A percentile compares a stretch with the other conserved stretches of the same genome.
Conservation (phyloP, 306 rosid genomes). For the Psophocarpus tetragonolobus region DNA sequence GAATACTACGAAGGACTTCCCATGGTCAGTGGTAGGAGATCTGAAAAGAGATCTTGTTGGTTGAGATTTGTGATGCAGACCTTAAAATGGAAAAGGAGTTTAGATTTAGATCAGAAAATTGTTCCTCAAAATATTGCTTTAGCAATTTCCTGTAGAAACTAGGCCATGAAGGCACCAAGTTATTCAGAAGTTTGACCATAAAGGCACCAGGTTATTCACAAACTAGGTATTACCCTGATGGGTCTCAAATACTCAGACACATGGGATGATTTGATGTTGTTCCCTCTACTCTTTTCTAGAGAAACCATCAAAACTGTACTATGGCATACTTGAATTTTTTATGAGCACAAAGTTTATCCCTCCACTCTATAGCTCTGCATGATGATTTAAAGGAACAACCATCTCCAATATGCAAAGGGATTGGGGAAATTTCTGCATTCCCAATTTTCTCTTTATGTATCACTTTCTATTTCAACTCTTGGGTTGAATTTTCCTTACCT, state of each 20-base stretch:
- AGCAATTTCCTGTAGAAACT: conserved; percentile 17
- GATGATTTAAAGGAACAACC: neutral
- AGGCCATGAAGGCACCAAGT: neutral
- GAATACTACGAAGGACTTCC: conserved; percentile 3
- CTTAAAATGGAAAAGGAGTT: conserved; percentile 5
- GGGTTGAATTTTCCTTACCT: neutral
- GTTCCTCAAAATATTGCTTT: neutral
- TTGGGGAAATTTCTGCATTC: neutral
- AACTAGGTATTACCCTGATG: conserved; percentile 5
- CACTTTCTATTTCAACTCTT: neutral
- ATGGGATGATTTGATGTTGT: conserved; percentile 1
- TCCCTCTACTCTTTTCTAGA: conserved; percentile 10
- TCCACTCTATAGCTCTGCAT: neutral
- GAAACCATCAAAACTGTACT: neutral
- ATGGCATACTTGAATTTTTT: neutral
- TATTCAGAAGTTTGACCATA: neutral
- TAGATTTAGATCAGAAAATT: neutral
- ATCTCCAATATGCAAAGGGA: conserved; percentile 24
- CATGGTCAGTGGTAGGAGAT: conserved; percentile 3
- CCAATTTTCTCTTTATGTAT: neutral
- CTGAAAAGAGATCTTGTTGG: neutral
- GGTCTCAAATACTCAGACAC: neutral
- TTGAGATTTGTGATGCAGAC: neutral
- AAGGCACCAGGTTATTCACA: neutral
- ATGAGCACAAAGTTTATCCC: neutral